These are phyloP conservation scores for Nigrospora oryzae DNA, from an alignment of 2,329 filamentous ascomycete genomes.

Conservation along the genomic window DNA sequence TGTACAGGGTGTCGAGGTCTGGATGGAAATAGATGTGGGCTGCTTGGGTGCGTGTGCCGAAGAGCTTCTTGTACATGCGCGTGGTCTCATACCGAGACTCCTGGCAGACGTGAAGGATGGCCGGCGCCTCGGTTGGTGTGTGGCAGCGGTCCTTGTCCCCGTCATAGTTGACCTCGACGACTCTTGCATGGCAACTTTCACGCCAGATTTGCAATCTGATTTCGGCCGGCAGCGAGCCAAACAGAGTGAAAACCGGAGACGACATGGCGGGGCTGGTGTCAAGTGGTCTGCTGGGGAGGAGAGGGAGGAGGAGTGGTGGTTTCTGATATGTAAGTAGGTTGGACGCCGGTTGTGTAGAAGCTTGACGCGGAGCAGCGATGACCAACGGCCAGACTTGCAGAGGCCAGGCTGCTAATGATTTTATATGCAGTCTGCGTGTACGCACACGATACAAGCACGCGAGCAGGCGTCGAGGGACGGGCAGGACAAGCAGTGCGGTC, in stretches of 20 bases:
- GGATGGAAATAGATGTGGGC: slow-evolving; percentile 21
- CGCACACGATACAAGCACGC: too few relatives aligned
- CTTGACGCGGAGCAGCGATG: too few relatives aligned
- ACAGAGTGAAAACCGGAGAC: slow-evolving; percentile 19
- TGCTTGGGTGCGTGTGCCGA: slow-evolving; percentile 22
- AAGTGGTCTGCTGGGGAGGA: background rate
- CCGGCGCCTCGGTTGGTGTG: slow-evolving; percentile 27
- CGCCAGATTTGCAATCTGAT: slow-evolving; percentile 31
- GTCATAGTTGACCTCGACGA: slow-evolving; percentile 31
- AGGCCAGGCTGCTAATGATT: too few relatives aligned
- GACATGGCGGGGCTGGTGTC: slow-evolving; percentile 8
- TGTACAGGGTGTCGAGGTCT: slow-evolving; percentile 25
- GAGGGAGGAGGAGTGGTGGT: background rate
- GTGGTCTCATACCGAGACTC: slow-evolving; percentile 34
- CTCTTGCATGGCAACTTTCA: slow-evolving; percentile 24
- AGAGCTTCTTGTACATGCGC: slow-evolving; percentile 25
- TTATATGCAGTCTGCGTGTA: too few relatives aligned
- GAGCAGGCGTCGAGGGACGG: too few relatives aligned
- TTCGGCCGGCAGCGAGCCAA: slow-evolving; percentile 27
- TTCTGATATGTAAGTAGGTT: background rate
- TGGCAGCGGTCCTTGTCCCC: slow-evolving; percentile 24
- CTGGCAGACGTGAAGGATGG: slow-evolving; percentile 29
- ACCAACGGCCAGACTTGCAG: too few relatives aligned
- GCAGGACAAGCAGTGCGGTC: too few relatives aligned
- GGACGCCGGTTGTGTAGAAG: too few relatives aligned